Percentiles rank a stretch among this genome's conserved stretches.
phyloP scores from a whole-genome alignment of 257 asterid species.

The Paulownia fortunei region DNA sequence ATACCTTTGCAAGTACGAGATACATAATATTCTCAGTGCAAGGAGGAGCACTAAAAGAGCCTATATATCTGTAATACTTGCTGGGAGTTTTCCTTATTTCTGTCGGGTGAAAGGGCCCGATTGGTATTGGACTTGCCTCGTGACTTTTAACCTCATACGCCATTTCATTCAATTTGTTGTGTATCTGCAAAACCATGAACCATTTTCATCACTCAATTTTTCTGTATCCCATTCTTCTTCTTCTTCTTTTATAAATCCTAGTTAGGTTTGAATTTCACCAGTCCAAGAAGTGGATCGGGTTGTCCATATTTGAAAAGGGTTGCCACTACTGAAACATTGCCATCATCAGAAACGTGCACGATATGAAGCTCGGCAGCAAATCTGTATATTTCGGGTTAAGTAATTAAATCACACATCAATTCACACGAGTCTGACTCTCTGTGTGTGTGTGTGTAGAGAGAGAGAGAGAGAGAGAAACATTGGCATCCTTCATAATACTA shows the following conservation, averaged over 20 bases:
- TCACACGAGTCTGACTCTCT: no score
- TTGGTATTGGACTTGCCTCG: slow-evolving; percentile 30
- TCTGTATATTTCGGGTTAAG: no score
- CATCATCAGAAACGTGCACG: slow-evolving; percentile 63
- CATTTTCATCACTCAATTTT: no score
- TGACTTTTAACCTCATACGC: slow-evolving; percentile 32
- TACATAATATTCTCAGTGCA: slow-evolving; percentile 52
- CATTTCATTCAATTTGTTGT: slow-evolving; percentile 43
- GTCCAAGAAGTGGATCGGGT: slow-evolving; percentile 66
- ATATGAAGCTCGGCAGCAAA: slow-evolving; percentile 72
- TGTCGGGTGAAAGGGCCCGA: slow-evolving; percentile 45
- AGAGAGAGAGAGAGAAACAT: slow-evolving; percentile 14
- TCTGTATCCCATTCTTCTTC: no score
- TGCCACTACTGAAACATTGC: slow-evolving; percentile 44
- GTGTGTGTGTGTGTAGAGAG: no score
- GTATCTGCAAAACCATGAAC: slow-evolving; percentile 39
- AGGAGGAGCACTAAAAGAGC: slow-evolving; percentile 67
- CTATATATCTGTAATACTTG: slow-evolving; percentile 53
- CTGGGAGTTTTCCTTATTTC: slow-evolving; percentile 39
- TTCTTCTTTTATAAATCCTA: no score
- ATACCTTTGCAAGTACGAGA: slow-evolving; percentile 54
- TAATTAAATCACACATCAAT: no score
- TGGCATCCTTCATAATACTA: no score
- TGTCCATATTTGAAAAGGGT: slow-evolving; percentile 52
- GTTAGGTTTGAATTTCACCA: no score